phyloP scores from a whole-genome alignment of 805 yeast genomes.

The Teunomyces cretensis region DNA sequence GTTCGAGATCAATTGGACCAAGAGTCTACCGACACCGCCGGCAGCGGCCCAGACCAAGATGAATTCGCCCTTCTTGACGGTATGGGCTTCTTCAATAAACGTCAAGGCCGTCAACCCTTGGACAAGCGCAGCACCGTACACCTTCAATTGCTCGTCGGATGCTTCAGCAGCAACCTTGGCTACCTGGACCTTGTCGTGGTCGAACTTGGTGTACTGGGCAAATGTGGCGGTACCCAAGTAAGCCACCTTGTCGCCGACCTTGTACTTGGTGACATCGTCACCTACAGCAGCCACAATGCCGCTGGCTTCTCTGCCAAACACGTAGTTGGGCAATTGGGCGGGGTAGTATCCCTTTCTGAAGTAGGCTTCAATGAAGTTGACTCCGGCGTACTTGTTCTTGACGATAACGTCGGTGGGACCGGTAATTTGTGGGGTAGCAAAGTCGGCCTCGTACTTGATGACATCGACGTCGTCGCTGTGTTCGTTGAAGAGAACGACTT shows the following conservation, averaged over 20 bases:
- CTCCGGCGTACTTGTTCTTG: slow-evolving; percentile 74
- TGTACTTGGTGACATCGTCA: slow-evolving; percentile 47
- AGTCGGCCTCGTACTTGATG: slow-evolving; percentile 54
- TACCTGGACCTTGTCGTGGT: slow-evolving; percentile 32
- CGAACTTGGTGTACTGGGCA: slow-evolving; percentile 68
- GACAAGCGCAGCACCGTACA: slow-evolving; percentile 59
- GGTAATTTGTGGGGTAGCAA: slow-evolving; percentile 57
- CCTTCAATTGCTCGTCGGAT: slow-evolving; percentile 49
- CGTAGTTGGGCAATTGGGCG: slow-evolving; percentile 48
- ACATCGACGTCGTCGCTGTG: slow-evolving; percentile 57
- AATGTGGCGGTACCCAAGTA: slow-evolving; percentile 54
- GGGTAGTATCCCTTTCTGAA: slow-evolving; percentile 81
- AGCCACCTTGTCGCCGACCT: slow-evolving; percentile 72
- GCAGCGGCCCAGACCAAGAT: slow-evolving; percentile 90
- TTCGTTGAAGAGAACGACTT: slow-evolving; percentile 54
- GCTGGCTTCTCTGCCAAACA: slow-evolving; percentile 72
- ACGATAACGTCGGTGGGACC: slow-evolving; percentile 59
- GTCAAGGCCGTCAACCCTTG: slow-evolving; percentile 83
- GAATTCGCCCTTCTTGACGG: slow-evolving; percentile 66
- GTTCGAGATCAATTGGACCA: slow-evolving; percentile 60
- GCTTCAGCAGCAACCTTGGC: slow-evolving; percentile 49
- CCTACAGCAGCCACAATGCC: slow-evolving; percentile 73
- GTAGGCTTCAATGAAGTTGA: slow-evolving; percentile 81
- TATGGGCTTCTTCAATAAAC: slow-evolving; percentile 63
- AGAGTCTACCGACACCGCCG: slow-evolving; percentile 84